These are phyloP conservation scores for Neurospora terricola DNA, from an alignment of 495 filamentous ascomycete genomes.

Conservation along the genomic window DNA sequence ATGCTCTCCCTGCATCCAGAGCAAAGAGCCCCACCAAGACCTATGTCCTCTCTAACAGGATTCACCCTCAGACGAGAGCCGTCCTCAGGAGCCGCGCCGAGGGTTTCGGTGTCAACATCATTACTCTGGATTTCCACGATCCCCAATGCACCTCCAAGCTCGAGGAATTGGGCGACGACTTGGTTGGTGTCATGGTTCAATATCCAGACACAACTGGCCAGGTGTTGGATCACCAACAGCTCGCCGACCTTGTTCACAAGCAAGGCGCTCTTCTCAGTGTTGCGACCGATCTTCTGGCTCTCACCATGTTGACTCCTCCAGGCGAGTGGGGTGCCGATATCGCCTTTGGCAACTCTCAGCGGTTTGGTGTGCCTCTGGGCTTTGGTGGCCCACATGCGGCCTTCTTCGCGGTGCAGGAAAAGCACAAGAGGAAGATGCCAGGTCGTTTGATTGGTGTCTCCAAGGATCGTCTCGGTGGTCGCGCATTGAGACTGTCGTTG, in stretches of 20 bases:
- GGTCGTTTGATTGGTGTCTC: slow-evolving; percentile 88
- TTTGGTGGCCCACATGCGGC: slow-evolving; percentile 94
- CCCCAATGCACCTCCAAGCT: slow-evolving; percentile 49
- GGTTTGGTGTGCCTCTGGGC: slow-evolving; percentile 89
- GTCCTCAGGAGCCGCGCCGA: slow-evolving; percentile 84
- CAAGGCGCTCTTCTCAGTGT: slow-evolving; percentile 77
- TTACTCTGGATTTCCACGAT: slow-evolving; percentile 58
- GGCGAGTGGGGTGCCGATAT: slow-evolving; percentile 97
- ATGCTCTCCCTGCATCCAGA: slow-evolving; percentile 58
- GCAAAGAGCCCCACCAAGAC: slow-evolving; percentile 69
- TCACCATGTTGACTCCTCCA: slow-evolving; percentile 84
- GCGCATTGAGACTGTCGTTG: slow-evolving; percentile 77
- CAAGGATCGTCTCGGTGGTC: slow-evolving; percentile 78
- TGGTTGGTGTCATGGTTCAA: slow-evolving; percentile 88
- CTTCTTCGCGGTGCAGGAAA: slow-evolving; percentile 89
- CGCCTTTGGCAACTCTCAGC: slow-evolving; percentile 91
- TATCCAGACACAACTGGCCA: slow-evolving; percentile 89
- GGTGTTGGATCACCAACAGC: slow-evolving; percentile 59
- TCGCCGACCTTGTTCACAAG: slow-evolving; percentile 71
- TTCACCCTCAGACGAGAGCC: slow-evolving; percentile 83
- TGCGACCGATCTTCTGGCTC: slow-evolving; percentile 82
- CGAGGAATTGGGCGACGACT: slow-evolving; percentile 65
- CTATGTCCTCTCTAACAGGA: slow-evolving; percentile 71
- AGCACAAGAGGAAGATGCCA: slow-evolving; percentile 93
- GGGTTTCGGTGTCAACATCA: slow-evolving; percentile 81